Base-by-base conservation (phyloP, 176 grass and related monocot genomes). In the Neostapfia colusana region DNA sequence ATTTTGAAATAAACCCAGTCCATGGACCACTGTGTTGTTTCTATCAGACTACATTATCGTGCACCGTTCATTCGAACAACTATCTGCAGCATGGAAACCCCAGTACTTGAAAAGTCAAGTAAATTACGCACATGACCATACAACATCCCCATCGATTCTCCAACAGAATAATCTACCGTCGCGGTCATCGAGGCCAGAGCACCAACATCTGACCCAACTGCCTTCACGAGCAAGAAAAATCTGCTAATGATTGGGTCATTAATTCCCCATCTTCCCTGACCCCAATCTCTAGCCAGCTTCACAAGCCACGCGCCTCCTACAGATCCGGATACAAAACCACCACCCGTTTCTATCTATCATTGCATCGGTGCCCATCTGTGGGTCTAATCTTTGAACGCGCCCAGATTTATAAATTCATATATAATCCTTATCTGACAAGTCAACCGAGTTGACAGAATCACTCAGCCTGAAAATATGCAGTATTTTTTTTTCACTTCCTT, bases 171-270 rank as follows among this genome's bases (percentile, higher is more conserved):
- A 79, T 21, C 63, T 6, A 62, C 8, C 11, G 23, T 3, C 18
- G 25, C 25, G 54, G 64, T 5, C 63, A 79, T 64, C 40, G 54
- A 84, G 74, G 66, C 73, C 17, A 43, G 34, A 51, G 61, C 28
- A 25, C 51, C 58, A 42, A 26, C 43, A 35, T 27, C 59, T 27
- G 57, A 81, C 16, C 16, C 23, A 65, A 18, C 15, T 71, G 10
- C 12, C 62, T 82, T 88, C 0, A 1, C 2, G 27, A 44, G 3
- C 14, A 88, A 84, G 81, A n/a, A 65, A 65, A 84, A 65, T 75
- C 62, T 15, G 63, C 76, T 88, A 61, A 88, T 88, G 86, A 88
- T 84, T 84, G 86, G 75, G 38, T 70, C 86, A 84, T 31, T 31
- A 31, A 31, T 54, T 23, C 17, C 28, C 53, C 43, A 4, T 57